Percentiles rank a stretch among this genome's conserved stretches.
Evolutionary conservation across 2,329 filamentous ascomycete genomes (phyloP).

Genomic region (Colletotrichum eremochloae): DNA sequence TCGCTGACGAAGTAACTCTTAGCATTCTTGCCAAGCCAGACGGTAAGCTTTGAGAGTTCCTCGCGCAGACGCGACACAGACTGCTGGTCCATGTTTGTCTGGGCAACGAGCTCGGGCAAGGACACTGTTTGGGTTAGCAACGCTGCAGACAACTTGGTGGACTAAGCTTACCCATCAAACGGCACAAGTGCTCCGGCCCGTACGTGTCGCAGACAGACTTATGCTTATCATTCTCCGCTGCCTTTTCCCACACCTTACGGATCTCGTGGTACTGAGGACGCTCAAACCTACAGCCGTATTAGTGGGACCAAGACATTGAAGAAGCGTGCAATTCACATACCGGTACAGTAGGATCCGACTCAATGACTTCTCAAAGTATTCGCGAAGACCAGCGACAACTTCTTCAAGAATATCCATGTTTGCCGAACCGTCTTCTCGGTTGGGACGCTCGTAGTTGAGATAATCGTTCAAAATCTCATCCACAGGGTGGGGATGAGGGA

Average conservation of each 20-base stretch:
- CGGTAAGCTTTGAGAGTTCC: constrained; percentile 87
- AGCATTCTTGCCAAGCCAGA: constrained; percentile 85
- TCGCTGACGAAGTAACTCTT: constrained; percentile 81
- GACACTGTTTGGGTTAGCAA: constrained; percentile 71
- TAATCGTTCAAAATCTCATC: constrained; percentile 86
- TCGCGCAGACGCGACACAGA: constrained; percentile 90
- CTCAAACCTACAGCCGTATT: constrained; percentile 76
- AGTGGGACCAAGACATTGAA: background rate
- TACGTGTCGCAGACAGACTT: constrained; percentile 86
- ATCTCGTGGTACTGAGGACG: constrained; percentile 88
- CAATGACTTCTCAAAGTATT: constrained; percentile 94
- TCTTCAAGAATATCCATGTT: constrained; percentile 91
- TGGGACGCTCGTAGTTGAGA: constrained; percentile 75
- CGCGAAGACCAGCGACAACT: constrained; percentile 84
- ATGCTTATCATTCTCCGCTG: constrained; percentile 73
- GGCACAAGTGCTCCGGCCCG: constrained; percentile 90
- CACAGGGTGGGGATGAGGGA: constrained; percentile 84
- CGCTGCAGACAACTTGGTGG: constrained; percentile 4
- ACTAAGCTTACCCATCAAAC: constrained; percentile 80
- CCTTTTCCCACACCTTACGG: constrained; percentile 75
- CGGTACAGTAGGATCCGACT: constrained; percentile 90
- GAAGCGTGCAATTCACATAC: constrained; percentile 52
- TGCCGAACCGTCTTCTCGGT: constrained; percentile 74
- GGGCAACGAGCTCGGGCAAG: constrained; percentile 92
- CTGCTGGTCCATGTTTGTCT: constrained; percentile 98